Evolutionary conservation across 1,284 basidiomycete species (phyloP), one percentile per base, ranked within the genome.

Genomic region (Cutaneotrichosporon dermatis): DNA sequence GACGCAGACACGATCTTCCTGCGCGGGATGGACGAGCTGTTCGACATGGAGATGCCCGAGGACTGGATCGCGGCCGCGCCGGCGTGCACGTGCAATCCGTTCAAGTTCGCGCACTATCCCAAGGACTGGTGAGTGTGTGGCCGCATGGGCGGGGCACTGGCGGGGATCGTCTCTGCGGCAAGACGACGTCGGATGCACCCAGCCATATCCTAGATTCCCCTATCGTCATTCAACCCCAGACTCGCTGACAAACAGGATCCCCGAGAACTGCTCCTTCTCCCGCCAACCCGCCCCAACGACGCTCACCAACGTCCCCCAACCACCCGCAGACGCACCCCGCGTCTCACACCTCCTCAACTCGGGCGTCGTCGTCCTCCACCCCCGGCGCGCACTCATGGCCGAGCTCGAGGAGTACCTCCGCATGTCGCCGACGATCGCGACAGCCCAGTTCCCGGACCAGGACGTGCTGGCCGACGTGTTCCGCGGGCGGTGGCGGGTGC

Each of bases 51-150:
- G 9, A 78, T 92, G 2, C 83, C 83, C 5, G 68, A 69, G 42
- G 88, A 85, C 66, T 84, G 86, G 76, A 93, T 98, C 60, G 92
- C 89, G 3, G 92, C 91, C 0, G 83, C 81, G 0, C 93, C 94
- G 65, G 93, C 86, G 7, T 98, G 94, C 72, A 88, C 92, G 1
- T 98, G 94, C 81, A 98, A 98, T 73, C 94, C 94, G 8, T 84
- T 86, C 55, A 86, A 85, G 71, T 78, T 94, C 45, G 66, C 82
- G 1, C 89, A 93, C 70, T 98, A 98, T 76, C 94, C 95, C 2
- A 69, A 72, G 5, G 91, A 96, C 73, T 98, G 94, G 94, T 92
- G 68, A 79, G 83, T 74, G 5, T 10, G 33, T 51, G 35, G 50
- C 52, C 3, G 4, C 25, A 25, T 25, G 25, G 25, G 25, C 25